These are phyloP conservation scores for Talaromyces pinophilus DNA, from an alignment of 2,329 filamentous ascomycete species.

Conservation along the genomic window DNA sequence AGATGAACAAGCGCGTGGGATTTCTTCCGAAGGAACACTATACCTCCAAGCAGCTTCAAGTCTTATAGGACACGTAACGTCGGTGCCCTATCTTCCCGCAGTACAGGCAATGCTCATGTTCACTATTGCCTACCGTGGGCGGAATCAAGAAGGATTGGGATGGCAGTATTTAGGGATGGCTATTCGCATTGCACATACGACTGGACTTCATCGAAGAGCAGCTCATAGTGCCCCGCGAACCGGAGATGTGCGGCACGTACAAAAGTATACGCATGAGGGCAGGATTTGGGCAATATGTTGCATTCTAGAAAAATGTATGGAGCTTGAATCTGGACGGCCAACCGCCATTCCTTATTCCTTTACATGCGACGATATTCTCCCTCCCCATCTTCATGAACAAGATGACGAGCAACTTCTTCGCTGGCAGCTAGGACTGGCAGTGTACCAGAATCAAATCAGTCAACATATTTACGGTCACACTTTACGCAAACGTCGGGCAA, in stretches of 20 bases:
- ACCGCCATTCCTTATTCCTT: constrained; percentile 14
- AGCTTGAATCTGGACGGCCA: constrained; percentile 20
- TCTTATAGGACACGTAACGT: constrained; percentile 18
- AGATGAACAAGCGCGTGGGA: constrained; percentile 9
- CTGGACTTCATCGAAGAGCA: constrained; percentile 15
- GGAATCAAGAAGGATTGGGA: constrained; percentile 19
- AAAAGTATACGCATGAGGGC: constrained; percentile 14
- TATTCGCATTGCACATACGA: constrained; percentile 20
- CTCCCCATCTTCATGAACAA: constrained; percentile 12
- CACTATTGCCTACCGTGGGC: constrained; percentile 18
- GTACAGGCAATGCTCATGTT: constrained; percentile 21
- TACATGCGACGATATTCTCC: constrained; percentile 16
- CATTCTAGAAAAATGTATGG: constrained; percentile 19
- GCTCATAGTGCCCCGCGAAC: constrained; percentile 4
- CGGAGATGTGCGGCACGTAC: constrained; percentile 1
- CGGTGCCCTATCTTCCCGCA: constrained; percentile 18
- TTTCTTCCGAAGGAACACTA: constrained; percentile 13
- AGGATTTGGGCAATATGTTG: constrained; percentile 19
- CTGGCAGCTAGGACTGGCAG: constrained; percentile 16
- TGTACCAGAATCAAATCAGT: constrained; percentile 14
- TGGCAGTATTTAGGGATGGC: constrained; percentile 16
- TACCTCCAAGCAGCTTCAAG: constrained; percentile 17
- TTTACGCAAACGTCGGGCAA: constrained; percentile 12
- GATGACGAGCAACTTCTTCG: constrained; percentile 17
- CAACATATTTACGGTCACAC: constrained; percentile 20